Evolutionary conservation across 257 asterid species (phyloP), one percentile per base, ranked within the genome.

Genomic region (Solanum pinnatisectum): DNA sequence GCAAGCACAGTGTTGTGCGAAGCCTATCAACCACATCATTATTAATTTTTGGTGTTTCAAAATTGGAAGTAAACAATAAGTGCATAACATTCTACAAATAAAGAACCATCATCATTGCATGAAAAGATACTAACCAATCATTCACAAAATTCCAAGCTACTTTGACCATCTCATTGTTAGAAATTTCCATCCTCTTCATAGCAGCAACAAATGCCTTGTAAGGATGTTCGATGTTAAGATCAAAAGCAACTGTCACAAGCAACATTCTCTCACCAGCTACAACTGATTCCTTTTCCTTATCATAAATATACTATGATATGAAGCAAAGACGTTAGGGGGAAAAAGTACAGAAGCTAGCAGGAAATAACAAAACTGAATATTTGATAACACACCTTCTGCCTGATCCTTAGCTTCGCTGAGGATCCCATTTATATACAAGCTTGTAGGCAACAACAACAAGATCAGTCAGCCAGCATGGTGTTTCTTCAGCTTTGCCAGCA

Each of bases 131-230:
- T n/a, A 83, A 94, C 96, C 94, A 93, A 90, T 93, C 96, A 87
- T 94, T 93, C 88, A 94, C 95, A 87, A 91, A 92, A 89, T 94
- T 94, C 95, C 95, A 94, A 9, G 95, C 95, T 76, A 92, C 93
- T 92, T 91, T 93, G 37, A 88, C 88, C 44, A 93, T 44, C 87
- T 94, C 93, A 89, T 92, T 89, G 39, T 90, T 90, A 42, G 93
- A 84, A 88, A 91, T 90, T 87, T 88, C 91, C 89, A 93, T 83
- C 88, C 83, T 89, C 92, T 92, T 94, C 42, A 93, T 86, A 72
- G 93, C 95, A 32, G 90, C 89, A 89, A 93, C 92, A 67, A 94
- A 92, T 39, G 93, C 91, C 91, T 93, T 94, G 92, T 94, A 93
- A 56, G 95, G 97, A 83, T 91, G 94, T 73, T 94, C 93, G 39